phyloP scores from a whole-genome alignment of 768 basidiomycete species.

The Mycena rebaudengoi region DNA sequence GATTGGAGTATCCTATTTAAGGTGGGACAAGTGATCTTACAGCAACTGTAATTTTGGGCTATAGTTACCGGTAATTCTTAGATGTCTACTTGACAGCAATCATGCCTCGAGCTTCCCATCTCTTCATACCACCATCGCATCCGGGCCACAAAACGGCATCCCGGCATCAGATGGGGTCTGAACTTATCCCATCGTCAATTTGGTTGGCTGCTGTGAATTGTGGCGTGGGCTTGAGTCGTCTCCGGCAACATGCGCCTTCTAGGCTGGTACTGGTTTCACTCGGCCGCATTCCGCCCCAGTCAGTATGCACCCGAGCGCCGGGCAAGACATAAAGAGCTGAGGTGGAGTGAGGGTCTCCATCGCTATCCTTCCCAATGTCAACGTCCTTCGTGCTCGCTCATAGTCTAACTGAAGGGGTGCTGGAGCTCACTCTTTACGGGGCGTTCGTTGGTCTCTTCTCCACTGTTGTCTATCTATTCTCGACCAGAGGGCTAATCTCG shows the following conservation, averaged over 20 bases:
- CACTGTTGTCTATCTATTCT: conserved; percentile 4
- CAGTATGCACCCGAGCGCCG: neutral
- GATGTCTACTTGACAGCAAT: too few species aligned
- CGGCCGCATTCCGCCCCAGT: neutral
- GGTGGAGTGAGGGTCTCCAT: too few species aligned
- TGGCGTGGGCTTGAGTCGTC: too few species aligned
- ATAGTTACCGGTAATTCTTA: too few species aligned
- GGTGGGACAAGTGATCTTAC: too few species aligned
- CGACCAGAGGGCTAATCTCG: neutral
- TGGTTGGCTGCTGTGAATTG: too few species aligned
- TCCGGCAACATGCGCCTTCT: neutral
- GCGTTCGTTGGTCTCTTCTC: conserved; percentile 1
- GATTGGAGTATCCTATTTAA: too few species aligned
- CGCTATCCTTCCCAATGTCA: neutral
- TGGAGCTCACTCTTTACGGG: conserved; percentile 11
- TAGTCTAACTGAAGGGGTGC: conserved; percentile 1
- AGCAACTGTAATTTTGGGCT: too few species aligned
- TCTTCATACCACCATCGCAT: neutral
- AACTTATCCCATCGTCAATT: neutral
- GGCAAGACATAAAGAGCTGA: neutral
- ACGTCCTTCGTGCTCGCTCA: neutral
- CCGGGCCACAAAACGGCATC: neutral
- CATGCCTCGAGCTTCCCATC: too few species aligned
- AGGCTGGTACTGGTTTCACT: neutral
- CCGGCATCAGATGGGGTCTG: too few species aligned